Evolutionary conservation across 192 early-diverging fungal species (phyloP).

Genomic region (Podila epigama): DNA sequence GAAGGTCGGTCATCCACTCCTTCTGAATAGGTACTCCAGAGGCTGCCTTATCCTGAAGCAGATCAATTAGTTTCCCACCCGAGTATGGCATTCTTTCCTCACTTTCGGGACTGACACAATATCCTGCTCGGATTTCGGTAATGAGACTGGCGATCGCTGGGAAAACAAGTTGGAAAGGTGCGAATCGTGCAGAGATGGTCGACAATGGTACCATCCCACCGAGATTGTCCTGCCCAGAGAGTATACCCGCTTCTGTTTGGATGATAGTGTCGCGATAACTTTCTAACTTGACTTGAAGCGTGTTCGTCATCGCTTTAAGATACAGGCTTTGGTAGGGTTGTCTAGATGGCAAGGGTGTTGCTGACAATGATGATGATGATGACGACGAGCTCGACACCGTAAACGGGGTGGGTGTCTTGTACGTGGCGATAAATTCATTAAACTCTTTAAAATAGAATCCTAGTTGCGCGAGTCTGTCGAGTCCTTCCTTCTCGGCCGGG

Average conservation of each 20-base stretch:
- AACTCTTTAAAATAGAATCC: conserved; percentile 60
- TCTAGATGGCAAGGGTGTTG: neutral
- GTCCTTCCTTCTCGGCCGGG: conserved; percentile 63
- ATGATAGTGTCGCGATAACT: conserved; percentile 56
- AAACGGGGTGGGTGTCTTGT: conserved; percentile 2
- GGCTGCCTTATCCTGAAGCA: conserved; percentile 56
- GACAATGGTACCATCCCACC: conserved; percentile 56
- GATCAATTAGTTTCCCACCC: conserved; percentile 58
- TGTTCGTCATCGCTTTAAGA: conserved; percentile 57
- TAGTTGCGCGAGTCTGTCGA: conserved; percentile 66
- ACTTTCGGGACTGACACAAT: conserved; percentile 17
- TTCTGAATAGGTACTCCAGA: conserved; percentile 61
- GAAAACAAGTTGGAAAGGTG: conserved; percentile 61
- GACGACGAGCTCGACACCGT: conserved; percentile 7
- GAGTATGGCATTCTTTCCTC: conserved; percentile 16
- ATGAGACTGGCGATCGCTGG: conserved; percentile 53
- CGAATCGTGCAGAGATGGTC: conserved; percentile 47
- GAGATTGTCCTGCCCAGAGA: conserved; percentile 60
- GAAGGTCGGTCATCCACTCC: conserved; percentile 55
- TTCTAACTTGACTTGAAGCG: conserved; percentile 51
- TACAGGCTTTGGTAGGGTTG: conserved; percentile 40
- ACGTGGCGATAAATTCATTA: conserved; percentile 45
- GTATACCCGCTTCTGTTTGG: conserved; percentile 57
- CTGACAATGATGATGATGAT: neutral
- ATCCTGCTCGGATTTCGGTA: conserved; percentile 31